These are phyloP conservation scores for Globisporangium rhizosaccharum DNA, from an alignment of 352 stramenopile genomes.

Conservation along the genomic window DNA sequence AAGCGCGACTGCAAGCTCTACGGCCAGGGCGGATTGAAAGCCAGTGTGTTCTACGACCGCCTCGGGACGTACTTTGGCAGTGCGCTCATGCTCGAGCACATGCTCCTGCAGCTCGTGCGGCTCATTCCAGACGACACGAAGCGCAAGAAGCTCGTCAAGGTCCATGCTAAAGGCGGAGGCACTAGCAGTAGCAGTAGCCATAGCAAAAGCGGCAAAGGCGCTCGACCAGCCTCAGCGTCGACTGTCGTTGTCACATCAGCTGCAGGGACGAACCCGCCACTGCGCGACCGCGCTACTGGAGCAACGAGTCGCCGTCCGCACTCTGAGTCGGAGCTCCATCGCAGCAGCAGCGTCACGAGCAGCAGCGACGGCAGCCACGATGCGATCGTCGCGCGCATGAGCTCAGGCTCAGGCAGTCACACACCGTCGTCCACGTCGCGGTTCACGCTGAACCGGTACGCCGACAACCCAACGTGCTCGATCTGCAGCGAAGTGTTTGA, in stretches of 20 bases:
- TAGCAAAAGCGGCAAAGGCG: constrained; percentile 2
- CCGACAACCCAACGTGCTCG: constrained; percentile 56
- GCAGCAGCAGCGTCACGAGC: constrained; percentile 28
- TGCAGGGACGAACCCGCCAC: constrained; percentile 19
- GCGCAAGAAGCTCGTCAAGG: constrained; percentile 66
- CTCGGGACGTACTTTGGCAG: constrained; percentile 63
- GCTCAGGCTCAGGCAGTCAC: constrained; percentile 21
- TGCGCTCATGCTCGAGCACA: constrained; percentile 72
- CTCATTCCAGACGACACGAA: constrained; percentile 77
- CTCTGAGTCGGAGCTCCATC: constrained; percentile 32
- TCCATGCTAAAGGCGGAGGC: constrained; percentile 26
- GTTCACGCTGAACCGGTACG: constrained; percentile 36
- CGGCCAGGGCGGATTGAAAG: constrained; percentile 55
- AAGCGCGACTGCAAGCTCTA: constrained; percentile 79
- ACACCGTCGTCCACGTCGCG: constrained; percentile 11
- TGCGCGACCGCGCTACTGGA: constrained; percentile 15
- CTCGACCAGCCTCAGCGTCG: constrained; percentile 28
- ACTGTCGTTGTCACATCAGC: constrained; percentile 23
- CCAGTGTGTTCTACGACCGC: constrained; percentile 54
- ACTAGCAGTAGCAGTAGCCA: constrained; percentile 9
- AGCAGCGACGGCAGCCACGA: constrained; percentile 21
- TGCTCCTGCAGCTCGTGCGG: constrained; percentile 69
- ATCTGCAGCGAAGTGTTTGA: constrained; percentile 80
- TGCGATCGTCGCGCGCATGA: constrained; percentile 1
- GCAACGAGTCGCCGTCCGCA: constrained; percentile 24